Conservation (phyloP, 2,329 filamentous ascomycete species). For the Ophiostoma ips region DNA sequence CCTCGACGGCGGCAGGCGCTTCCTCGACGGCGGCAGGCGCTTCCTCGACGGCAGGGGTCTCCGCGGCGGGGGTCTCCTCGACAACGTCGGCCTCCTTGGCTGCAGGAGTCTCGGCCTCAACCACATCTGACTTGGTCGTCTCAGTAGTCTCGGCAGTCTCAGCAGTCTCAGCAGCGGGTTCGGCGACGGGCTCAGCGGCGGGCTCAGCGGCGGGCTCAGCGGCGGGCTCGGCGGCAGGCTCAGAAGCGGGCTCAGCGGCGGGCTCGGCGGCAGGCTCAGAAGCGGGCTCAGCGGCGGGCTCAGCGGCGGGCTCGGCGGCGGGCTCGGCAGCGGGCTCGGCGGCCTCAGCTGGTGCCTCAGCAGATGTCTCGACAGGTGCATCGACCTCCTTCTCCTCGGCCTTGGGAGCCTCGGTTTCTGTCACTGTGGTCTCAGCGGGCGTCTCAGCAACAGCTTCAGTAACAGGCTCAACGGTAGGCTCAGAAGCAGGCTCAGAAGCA, state of each 20-base stretch:
- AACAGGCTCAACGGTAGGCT: background rate
- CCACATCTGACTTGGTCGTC: background rate
- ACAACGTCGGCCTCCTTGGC: slow-evolving; percentile 15
- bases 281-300: background rate
- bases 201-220: background rate
- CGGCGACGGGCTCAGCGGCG: background rate
- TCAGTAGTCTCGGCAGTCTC: background rate
- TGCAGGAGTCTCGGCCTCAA: background rate
- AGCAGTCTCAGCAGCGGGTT: background rate
- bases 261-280: background rate
- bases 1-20: background rate
- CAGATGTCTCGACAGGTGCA: background rate
- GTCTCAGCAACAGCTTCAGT: background rate
- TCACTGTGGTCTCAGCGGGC: background rate
- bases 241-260: background rate
- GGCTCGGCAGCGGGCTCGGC: background rate
- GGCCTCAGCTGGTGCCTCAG: background rate
- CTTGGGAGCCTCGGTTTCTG: background rate
- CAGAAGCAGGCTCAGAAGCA: background rate
- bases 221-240: background rate
- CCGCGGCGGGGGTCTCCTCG: slow-evolving; percentile 10
- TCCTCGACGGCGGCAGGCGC: background rate
- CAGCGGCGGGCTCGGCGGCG: background rate
- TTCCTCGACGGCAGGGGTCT: background rate
- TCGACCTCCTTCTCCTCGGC: background rate